phyloP scores from a whole-genome alignment of 129 eudicot species.

The Heracleum sosnowskyi region DNA sequence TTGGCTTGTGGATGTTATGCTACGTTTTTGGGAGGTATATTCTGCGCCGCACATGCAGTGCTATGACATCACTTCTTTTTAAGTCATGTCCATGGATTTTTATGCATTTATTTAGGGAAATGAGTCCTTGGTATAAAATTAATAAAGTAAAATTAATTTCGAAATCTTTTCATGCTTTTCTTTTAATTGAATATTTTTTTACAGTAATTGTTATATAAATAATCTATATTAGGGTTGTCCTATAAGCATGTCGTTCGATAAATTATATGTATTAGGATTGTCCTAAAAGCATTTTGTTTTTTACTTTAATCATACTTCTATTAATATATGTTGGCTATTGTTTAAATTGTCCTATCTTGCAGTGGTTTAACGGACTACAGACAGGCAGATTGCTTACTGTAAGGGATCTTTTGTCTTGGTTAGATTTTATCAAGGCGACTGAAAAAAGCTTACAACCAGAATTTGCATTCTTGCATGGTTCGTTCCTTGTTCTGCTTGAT shows the following conservation, averaged over 20 bases:
- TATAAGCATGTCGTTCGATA: not conserved
- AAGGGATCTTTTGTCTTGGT: conserved; percentile 92
- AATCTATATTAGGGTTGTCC: too few species aligned
- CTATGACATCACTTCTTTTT: not conserved
- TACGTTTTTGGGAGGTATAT: conserved; percentile 75
- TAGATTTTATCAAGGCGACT: conserved; percentile 58
- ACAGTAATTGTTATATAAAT: too few species aligned
- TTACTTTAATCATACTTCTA: not conserved
- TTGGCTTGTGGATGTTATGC: conserved; percentile 52
- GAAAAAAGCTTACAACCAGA: conserved; percentile 47
- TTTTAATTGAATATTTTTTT: too few species aligned
- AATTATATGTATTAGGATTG: too few species aligned
- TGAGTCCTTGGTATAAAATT: not conserved
- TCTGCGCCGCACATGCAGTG: not conserved
- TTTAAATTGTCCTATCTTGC: conserved; percentile 20
- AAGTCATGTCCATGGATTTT: not conserved
- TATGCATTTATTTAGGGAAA: not conserved
- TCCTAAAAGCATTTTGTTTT: not conserved
- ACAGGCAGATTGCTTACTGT: conserved; percentile 81
- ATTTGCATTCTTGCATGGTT: conserved; percentile 74
- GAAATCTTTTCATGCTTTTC: not conserved
- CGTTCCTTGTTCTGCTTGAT: conserved; percentile 84
- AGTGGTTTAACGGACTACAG: conserved; percentile 82
- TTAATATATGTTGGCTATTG: conserved; percentile 4
- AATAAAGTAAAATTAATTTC: not conserved